Evolutionary conservation across 225 moss, liverwort and hornwort species (phyloP).

Genomic region (Pseudisothecium myosuroides): DNA sequence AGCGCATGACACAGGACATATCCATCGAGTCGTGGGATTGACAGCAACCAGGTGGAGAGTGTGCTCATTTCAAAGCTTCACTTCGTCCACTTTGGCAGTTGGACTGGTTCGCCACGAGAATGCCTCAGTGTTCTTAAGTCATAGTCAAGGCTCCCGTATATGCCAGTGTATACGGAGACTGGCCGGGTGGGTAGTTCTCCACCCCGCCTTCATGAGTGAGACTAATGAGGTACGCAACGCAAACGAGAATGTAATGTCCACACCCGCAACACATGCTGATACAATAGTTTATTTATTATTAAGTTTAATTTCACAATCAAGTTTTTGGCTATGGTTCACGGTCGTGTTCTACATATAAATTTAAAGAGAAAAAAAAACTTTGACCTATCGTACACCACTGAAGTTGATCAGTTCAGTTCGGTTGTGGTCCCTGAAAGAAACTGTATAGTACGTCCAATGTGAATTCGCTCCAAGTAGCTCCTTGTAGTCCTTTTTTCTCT

Average conservation of each 20-base stretch:
- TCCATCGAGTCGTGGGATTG: conserved; percentile 9
- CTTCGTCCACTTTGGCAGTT: background rate
- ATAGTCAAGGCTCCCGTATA: background rate
- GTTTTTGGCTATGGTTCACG: background rate
- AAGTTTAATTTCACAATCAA: background rate
- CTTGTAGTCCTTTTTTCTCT: background rate
- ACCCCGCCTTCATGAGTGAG: conserved; percentile 11
- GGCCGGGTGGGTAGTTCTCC: background rate
- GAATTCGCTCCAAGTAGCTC: background rate
- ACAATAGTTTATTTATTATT: background rate
- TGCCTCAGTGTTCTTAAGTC: background rate
- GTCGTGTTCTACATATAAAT: background rate
- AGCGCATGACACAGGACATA: background rate
- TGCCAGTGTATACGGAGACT: background rate
- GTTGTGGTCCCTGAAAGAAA: background rate
- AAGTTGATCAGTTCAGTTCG: background rate
- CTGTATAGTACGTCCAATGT: background rate
- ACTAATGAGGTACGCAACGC: background rate
- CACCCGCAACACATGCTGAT: background rate
- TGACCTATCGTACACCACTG: background rate
- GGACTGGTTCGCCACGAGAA: conserved; percentile 12
- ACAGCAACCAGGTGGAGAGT: conserved; percentile 2
- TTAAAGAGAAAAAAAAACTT: background rate
- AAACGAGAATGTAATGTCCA: background rate
- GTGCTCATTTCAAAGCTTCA: background rate